Evolutionary conservation across 805 yeast species (phyloP).

Genomic region (Suhomyces sp.): DNA sequence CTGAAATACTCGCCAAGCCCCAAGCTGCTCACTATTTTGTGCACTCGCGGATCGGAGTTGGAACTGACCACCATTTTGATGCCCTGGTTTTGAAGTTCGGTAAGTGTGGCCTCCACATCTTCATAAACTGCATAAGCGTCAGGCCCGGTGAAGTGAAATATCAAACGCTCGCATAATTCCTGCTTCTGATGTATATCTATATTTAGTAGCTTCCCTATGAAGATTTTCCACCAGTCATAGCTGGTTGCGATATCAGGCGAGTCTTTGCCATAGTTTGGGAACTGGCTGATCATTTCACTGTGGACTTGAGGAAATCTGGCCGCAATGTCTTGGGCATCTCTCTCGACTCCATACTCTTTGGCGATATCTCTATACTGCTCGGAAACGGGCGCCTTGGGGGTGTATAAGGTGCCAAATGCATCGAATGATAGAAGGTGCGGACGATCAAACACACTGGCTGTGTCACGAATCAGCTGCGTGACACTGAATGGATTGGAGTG

Average conservation of each 20-base stretch:
- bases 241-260: constrained; percentile 16
- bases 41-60: constrained; percentile 61
- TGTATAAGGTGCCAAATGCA: constrained; percentile 64
- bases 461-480: constrained; percentile 18
- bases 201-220: constrained; percentile 44
- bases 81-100: constrained; percentile 24
- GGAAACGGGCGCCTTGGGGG: constrained; percentile 52
- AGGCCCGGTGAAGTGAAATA: constrained; percentile 46
- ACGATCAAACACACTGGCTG: constrained; percentile 21
- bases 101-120: constrained; percentile 51
- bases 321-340: constrained; percentile 22
- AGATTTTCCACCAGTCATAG: constrained; percentile 57
- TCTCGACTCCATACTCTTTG: constrained; percentile 39
- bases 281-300: constrained; percentile 31
- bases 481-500: constrained; percentile 20
- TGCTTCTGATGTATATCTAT: constrained; percentile 29
- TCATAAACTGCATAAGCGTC: constrained; percentile 53
- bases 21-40: constrained; percentile 44
- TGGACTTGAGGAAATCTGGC: constrained; percentile 30
- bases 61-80: constrained; percentile 47
- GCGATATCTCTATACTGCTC: constrained; percentile 54
- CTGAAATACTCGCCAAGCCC: constrained; percentile 42
- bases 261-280: constrained; percentile 64
- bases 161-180: constrained; percentile 43
- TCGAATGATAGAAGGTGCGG: constrained; percentile 60